phyloP scores from a whole-genome alignment of 495 filamentous ascomycete species.

The Aspergillus nanangensis region DNA sequence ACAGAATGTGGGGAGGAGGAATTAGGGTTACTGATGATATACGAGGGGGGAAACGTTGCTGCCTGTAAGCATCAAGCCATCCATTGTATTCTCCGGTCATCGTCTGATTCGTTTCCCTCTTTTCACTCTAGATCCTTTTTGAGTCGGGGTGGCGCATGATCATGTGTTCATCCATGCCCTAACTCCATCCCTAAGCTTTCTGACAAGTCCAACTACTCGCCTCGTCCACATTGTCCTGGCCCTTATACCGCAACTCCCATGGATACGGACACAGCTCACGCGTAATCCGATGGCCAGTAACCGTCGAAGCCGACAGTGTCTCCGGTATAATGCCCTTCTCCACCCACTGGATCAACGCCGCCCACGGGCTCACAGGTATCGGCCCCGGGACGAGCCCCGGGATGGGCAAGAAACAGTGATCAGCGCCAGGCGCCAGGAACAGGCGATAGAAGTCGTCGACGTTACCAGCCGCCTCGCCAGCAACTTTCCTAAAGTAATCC shows the following conservation, averaged over 20 bases:
- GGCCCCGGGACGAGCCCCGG: conserved; percentile 44
- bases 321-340: conserved; percentile 35
- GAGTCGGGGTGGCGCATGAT: too few species aligned
- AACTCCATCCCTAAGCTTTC: too few species aligned
- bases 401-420: conserved; percentile 39
- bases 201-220: neutral
- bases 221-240: conserved; percentile 15
- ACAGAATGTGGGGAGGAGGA: too few species aligned
- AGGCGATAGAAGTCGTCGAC: conserved; percentile 18
- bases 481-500: conserved; percentile 7
- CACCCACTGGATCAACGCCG: conserved; percentile 41
- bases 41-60: too few species aligned
- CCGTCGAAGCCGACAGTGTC: conserved; percentile 23
- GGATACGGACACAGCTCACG: conserved; percentile 42
- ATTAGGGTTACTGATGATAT: too few species aligned
- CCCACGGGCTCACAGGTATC: conserved; percentile 27
- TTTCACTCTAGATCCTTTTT: too few species aligned
- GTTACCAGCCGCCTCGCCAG: neutral
- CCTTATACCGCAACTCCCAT: conserved; percentile 34
- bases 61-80: too few species aligned
- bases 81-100: too few species aligned
- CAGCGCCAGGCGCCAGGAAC: conserved; percentile 45
- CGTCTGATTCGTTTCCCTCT: too few species aligned
- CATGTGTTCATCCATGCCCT: too few species aligned
- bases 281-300: conserved; percentile 24